Base-by-base conservation (phyloP, 495 filamentous ascomycete species). In the Xylaria acuta region DNA sequence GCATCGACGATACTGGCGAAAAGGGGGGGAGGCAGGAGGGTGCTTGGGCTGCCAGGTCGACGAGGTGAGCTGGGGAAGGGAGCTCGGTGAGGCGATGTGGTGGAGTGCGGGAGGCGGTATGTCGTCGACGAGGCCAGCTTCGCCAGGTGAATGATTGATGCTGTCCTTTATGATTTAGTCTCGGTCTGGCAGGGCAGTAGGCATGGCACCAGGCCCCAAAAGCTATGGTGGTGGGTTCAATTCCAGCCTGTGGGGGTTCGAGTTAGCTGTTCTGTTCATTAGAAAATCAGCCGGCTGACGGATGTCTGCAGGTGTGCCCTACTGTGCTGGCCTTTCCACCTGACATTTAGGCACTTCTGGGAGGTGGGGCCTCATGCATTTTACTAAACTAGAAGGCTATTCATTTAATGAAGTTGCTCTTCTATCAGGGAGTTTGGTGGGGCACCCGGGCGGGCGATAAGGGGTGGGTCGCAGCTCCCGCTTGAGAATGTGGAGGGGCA, bases 141-240 rank as follows among this genome's bases (percentile, higher is more conserved):
- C 41, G 27, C 41, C 45, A 58, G 32, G 30, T 38, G 51, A 32
- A 43, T n/a, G 38, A 41, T 68, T 66, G 71, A 68, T 64, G 71
- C 71, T 73, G 71, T 73, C 71, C 71, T 73, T 73, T 73, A 51
- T 27, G 40, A 41, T 41, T 60, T 56, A 54, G 64, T 60, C 58
- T 22, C 41, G 11, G 41, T 45, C 41, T 67, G 45, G 45, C 64
- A 51, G 45, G 43, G 53, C 45, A 45, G 64, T 54, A 56, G 53
- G 54, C 43, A 71, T 47, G 32, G 27, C 41, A 60, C 32, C 47
- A 47, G 41, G 43, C 36, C 45, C 47, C 34, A 54, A 53, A 65
- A 71, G 69, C 36, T 12, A 60, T 36, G 45, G 63, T 49, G 70
- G 51, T 47, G 41, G 43, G 64, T 43, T 65, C 59, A 49, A 68